Evolutionary conservation across 2,329 filamentous ascomycete genomes (phyloP).

Genomic region (Corynespora cassiicola): DNA sequence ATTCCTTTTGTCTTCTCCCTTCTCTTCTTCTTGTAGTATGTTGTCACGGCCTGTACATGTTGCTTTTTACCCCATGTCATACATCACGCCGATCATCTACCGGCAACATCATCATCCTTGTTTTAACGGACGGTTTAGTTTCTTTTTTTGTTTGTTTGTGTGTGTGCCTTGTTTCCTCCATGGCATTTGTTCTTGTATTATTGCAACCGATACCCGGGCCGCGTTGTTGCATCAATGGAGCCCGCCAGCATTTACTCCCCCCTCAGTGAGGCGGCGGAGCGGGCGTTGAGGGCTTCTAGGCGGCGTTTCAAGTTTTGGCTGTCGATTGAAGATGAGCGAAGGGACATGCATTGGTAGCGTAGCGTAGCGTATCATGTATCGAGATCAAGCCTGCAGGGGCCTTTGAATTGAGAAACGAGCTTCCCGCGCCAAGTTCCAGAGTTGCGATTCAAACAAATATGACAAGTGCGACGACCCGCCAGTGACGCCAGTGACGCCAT

Average conservation of each 20-base stretch:
- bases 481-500: slow-evolving; percentile 5
- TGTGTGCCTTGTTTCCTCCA: slow-evolving; percentile 4
- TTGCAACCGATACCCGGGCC: slow-evolving; percentile 36
- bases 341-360: slow-evolving; percentile 21
- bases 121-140: slow-evolving; percentile 10
- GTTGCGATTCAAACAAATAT: slow-evolving; percentile 3
- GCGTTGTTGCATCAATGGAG: slow-evolving; percentile 24
- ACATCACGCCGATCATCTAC: no score
- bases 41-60: slow-evolving; percentile 34
- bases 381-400: slow-evolving; percentile 27
- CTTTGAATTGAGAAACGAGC: slow-evolving; percentile 27
- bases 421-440: slow-evolving; percentile 11
- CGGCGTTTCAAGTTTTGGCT: slow-evolving; percentile 34
- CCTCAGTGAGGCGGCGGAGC: slow-evolving; percentile 15
- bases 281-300: slow-evolving; percentile 19
- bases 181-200: slow-evolving; percentile 17
- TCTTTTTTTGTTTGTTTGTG: slow-evolving; percentile 13
- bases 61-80: slow-evolving; percentile 22
- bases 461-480: background rate
- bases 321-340: slow-evolving; percentile 21
- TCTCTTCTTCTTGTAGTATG: slow-evolving; percentile 23
- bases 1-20: no score
- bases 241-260: slow-evolving; percentile 23
- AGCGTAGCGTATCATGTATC: slow-evolving; percentile 31
- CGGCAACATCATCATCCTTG: slow-evolving; percentile 4